These are phyloP conservation scores for Berberis thunbergii DNA, from an alignment of 164 flowering plant genomes.

Conservation along the genomic window DNA sequence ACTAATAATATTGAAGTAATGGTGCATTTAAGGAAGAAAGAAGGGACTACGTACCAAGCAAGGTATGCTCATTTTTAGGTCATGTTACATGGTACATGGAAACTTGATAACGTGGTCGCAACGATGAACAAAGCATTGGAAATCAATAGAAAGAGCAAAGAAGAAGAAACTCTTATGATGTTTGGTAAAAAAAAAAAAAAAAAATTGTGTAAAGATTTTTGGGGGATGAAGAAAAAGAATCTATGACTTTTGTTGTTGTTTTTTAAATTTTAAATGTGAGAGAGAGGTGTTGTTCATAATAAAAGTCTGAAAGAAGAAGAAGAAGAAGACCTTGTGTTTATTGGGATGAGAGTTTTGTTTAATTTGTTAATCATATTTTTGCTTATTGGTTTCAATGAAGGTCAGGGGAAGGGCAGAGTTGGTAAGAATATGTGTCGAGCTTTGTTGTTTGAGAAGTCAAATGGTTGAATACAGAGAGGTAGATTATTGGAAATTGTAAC, in stretches of 20 bases:
- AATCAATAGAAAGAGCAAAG: too few species aligned
- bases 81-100: constrained; percentile 15
- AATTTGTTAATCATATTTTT: too few species aligned
- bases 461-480: not conserved
- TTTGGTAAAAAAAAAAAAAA: not conserved
- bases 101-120: constrained; percentile 46
- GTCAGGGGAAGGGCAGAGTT: constrained; percentile 1
- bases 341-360: too few species aligned
- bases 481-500: not conserved
- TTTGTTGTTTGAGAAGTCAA: constrained; percentile 23
- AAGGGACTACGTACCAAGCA: constrained; percentile 45
- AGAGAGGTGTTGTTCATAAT: not conserved
- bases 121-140: constrained; percentile 20
- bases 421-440: constrained; percentile 47
- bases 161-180: not conserved
- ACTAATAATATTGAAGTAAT: too few species aligned
- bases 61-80: constrained; percentile 31
- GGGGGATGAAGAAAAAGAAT: not conserved
- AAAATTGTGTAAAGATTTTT: constrained; percentile 4
- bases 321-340: too few species aligned
- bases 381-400: not conserved
- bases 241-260: not conserved
- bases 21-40: not conserved
- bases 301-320: constrained; percentile 3
- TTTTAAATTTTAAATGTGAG: not conserved